phyloP scores from a whole-genome alignment of 2,329 filamentous ascomycete species.

The Chaetomium olivaceum region DNA sequence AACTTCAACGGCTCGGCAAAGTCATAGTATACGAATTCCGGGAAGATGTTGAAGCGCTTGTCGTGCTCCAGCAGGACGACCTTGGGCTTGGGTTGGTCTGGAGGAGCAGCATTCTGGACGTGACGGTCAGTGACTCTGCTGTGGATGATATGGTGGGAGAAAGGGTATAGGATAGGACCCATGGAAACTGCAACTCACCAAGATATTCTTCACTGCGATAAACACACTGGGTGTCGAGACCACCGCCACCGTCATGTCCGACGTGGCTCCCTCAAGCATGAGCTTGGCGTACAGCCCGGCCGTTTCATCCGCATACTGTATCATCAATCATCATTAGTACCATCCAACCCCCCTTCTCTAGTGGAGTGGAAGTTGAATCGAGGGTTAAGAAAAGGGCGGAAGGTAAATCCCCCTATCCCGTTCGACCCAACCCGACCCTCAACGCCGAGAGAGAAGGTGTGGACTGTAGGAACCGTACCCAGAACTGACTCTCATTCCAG shows the following conservation, averaged over 20 bases:
- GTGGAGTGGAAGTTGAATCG: neutral
- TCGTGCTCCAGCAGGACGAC: conserved; percentile 74
- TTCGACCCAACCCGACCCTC: neutral
- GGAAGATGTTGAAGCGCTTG: conserved; percentile 70
- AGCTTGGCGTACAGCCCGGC: conserved; percentile 63
- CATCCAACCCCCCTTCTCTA: neutral
- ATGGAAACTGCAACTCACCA: conserved; percentile 19
- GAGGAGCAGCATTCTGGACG: conserved; percentile 19
- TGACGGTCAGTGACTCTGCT: neutral
- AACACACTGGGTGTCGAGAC: conserved; percentile 77
- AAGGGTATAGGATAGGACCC: neutral
- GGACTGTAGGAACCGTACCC: conserved; percentile 53
- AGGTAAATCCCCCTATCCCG: neutral
- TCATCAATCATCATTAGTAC: neutral
- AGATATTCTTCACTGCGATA: conserved; percentile 67
- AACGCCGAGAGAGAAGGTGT: neutral
- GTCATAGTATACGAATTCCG: conserved; percentile 74
- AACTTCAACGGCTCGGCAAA: conserved; percentile 68
- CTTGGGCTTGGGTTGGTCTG: conserved; percentile 50
- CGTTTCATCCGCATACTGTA: conserved; percentile 70
- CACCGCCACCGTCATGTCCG: conserved; percentile 63
- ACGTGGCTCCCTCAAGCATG: conserved; percentile 61
- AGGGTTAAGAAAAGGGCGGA: neutral
- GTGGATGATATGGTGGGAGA: neutral
- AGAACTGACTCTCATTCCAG: conserved; percentile 84